phyloP scores from a whole-genome alignment of 306 rosid genomes.

The Cucumis cinereus region DNA sequence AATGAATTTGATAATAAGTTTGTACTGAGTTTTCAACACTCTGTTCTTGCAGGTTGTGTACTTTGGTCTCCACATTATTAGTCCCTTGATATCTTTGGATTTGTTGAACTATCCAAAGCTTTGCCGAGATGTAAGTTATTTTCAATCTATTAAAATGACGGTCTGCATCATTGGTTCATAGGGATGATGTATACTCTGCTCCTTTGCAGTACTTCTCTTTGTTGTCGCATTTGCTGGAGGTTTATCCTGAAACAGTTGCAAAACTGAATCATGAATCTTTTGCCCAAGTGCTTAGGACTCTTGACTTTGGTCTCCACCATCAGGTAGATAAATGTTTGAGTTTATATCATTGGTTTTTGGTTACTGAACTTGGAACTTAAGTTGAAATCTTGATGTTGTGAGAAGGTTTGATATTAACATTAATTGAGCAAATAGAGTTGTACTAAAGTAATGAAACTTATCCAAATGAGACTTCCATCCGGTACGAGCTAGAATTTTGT shows the following conservation, averaged over 20 bases:
- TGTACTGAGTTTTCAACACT: slow-evolving; percentile 16
- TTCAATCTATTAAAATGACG: neutral
- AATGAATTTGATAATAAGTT: neutral
- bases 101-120: slow-evolving; percentile 89
- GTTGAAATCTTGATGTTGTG: neutral
- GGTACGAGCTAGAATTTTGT: neutral
- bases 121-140: slow-evolving; percentile 70
- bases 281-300: slow-evolving; percentile 69
- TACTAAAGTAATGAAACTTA: neutral
- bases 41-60: slow-evolving; percentile 65
- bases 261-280: slow-evolving; percentile 61
- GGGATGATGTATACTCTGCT: slow-evolving; percentile 17
- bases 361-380: neutral
- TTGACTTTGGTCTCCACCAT: slow-evolving; percentile 80
- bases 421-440: neutral
- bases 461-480: neutral
- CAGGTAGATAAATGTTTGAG: slow-evolving; percentile 40
- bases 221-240: slow-evolving; percentile 81
- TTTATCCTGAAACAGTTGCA: slow-evolving; percentile 90
- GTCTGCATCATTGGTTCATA: slow-evolving; percentile 3
- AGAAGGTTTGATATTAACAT: neutral
- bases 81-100: slow-evolving; percentile 80
- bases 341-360: neutral
- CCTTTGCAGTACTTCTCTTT: slow-evolving; percentile 79
- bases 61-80: slow-evolving; percentile 84